Base-by-base conservation (phyloP, 306 rosid genomes). In the Geum urbanum region DNA sequence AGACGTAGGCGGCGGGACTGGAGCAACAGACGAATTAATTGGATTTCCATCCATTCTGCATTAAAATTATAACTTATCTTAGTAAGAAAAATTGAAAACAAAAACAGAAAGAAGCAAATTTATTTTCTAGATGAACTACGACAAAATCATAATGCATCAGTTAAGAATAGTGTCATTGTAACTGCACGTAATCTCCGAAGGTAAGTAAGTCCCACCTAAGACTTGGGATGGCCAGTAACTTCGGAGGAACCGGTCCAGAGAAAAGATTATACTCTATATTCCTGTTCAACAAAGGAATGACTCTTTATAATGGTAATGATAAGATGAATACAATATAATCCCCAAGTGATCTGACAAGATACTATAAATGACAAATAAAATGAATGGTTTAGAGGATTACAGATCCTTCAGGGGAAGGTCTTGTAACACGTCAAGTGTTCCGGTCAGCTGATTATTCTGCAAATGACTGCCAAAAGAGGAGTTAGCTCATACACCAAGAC, bases 1-100 rank as follows among this genome's bases (percentile, higher is more conserved):
- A 69, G 90, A 83, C 60, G 40, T 73, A 72, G 96, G 84, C 45
- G 88, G 71, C 76, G 74, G 68, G 13, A 80, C 49, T 15, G 95
- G 89, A 74, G 91, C 81, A 35, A 72, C 24, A 59, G 92, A 83
- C 32, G 84, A 56, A 80, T 84, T 84, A 71, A 89, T 89, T 14
- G 67, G 96, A 77, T 92, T 89, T 82, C 98, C 98, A 79, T 85
- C 91, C 61, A 74, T 85, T 70, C 98, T 92, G 98, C 82, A 80
- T 24, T 49, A 72, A 20, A 65, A 59, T 50, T 54, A 63, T 57
- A n/a, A 32, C 63, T 74, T 72, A 19, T n/a, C 16, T 40, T 7
- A 32, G 37, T 32, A 32, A 32, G 3, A 32, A 32, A 32, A 32
- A 32, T 0, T 32, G 37, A 32, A 24, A 24, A 24, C 27, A 24